phyloP scores from a whole-genome alignment of 129 eudicot genomes.

The Chrysanthemum seticuspe region DNA sequence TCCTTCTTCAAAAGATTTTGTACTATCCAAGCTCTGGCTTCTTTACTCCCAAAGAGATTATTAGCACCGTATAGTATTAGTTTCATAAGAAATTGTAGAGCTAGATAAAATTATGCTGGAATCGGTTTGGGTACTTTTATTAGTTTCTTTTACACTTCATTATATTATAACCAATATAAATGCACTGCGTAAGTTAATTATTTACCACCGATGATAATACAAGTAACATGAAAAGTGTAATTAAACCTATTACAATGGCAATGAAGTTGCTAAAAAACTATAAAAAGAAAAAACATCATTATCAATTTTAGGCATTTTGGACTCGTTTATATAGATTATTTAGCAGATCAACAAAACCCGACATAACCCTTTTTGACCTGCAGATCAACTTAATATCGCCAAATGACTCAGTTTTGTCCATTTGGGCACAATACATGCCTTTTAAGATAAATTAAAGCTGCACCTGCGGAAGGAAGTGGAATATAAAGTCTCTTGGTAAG shows the following conservation, averaged over 20 bases:
- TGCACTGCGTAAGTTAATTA: no score
- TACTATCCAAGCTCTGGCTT: conserved; percentile 89
- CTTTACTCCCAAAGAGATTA: conserved; percentile 39
- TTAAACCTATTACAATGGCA: no score
- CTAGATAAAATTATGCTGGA: neutral
- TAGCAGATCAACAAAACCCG: neutral
- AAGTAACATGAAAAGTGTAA: no score
- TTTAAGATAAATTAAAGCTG: neutral
- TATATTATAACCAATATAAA: no score
- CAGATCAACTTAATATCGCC: no score
- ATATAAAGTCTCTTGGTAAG: conserved; percentile 88
- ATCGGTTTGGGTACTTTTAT: no score
- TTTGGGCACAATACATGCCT: neutral
- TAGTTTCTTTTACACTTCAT: no score
- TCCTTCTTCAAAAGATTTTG: conserved; percentile 79
- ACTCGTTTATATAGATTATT: no score
- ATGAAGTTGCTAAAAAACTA: no score
- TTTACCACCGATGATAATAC: no score
- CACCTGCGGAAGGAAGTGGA: conserved; percentile 92
- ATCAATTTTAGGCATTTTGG: no score
- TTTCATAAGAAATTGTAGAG: conserved; percentile 14
- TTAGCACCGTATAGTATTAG: neutral
- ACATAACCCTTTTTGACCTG: neutral
- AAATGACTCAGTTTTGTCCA: conserved; percentile 2
- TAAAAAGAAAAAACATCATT: no score